Percentiles rank a stretch among this genome's conserved stretches.
Evolutionary conservation across 495 filamentous ascomycete genomes (phyloP).

Genomic region (Entonaema liquescens): DNA sequence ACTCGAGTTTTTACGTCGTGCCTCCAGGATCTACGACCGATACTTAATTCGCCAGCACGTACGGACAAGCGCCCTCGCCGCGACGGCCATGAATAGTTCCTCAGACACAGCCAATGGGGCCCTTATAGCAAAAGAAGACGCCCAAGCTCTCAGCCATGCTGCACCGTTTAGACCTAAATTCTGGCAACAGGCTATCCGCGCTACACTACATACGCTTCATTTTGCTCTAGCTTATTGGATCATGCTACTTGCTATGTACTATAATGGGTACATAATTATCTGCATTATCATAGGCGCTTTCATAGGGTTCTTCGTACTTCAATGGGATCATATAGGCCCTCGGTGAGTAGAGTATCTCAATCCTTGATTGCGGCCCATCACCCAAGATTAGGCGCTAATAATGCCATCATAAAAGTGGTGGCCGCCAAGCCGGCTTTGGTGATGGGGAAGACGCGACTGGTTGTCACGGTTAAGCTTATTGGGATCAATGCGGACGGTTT

Average conservation of each 20-base stretch:
- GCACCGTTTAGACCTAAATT: constrained; percentile 57
- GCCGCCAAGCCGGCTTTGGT: background rate
- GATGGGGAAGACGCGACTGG: constrained; percentile 11
- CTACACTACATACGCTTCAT: constrained; percentile 69
- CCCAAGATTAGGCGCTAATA: constrained; percentile 1
- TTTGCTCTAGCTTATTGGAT: constrained; percentile 76
- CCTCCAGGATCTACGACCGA: constrained; percentile 67
- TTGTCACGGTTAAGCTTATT: constrained; percentile 19
- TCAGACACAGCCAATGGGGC: constrained; percentile 16
- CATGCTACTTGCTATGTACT: constrained; percentile 72
- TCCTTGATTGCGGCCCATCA: background rate
- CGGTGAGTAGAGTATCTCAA: constrained; percentile 9
- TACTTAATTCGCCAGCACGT: constrained; percentile 61
- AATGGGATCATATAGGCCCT: constrained; percentile 58
- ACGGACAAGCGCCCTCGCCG: constrained; percentile 1
- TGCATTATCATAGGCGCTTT: constrained; percentile 70
- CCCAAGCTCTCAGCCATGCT: background rate
- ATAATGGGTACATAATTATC: constrained; percentile 71
- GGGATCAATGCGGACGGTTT: background rate
- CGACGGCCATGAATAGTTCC: constrained; percentile 18
- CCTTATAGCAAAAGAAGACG: constrained; percentile 29
- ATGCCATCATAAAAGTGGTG: background rate
- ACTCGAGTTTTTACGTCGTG: constrained; percentile 70
- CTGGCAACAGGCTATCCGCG: constrained; percentile 68
- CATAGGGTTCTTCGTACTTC: constrained; percentile 66